Evolutionary conservation across 1,284 basidiomycete species (phyloP), one percentile per base, ranked within the genome.

Genomic region (Malassezia arunalokei): DNA sequence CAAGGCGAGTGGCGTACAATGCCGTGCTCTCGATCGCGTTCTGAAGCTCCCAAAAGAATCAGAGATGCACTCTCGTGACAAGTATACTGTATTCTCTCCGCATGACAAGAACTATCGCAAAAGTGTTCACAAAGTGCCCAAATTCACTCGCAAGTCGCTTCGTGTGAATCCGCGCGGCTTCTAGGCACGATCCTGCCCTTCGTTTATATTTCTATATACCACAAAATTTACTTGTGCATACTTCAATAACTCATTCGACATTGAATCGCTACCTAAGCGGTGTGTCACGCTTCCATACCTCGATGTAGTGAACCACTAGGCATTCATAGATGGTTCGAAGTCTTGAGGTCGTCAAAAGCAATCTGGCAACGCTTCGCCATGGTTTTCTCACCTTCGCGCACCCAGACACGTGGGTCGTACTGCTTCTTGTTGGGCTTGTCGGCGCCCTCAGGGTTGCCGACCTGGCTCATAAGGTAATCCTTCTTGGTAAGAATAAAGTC

Each of bases 301-400:
- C 14, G 12, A 35, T 9, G n/a, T 20, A 9, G 27, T 12, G 0
- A n/a, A n/a, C 20, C 20, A 11, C 14, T 9, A 35, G 11, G n/a
- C n/a, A 40, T 38, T 65, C 61, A 72, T 52, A 72, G 66, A 58
- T 67, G 53, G 52, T 60, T 60, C 5, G 48, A 52, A 20, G 66
- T 64, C 64, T 86, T 86, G 60, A 98, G 81, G 76, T 98, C 91
- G 41, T 76, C 65, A 77, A 88, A 91, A 33, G 94, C 91, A 76
- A 87, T 84, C 77, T 88, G 86, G 77, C 92, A 87, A 72, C 94
- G 87, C 60, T 76, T 81, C 47, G 76, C 54, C 68, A 98, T 82
- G 24, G 90, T 95, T 83, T 94, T 91, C 79, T 98, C 94, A 63
- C 91, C 91, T 78, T 95, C 90, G 70, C 92, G 86, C 43, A 96